These are phyloP conservation scores for Wickerhamomyces canadensis DNA, from an alignment of 805 yeast genomes.

Conservation along the genomic window DNA sequence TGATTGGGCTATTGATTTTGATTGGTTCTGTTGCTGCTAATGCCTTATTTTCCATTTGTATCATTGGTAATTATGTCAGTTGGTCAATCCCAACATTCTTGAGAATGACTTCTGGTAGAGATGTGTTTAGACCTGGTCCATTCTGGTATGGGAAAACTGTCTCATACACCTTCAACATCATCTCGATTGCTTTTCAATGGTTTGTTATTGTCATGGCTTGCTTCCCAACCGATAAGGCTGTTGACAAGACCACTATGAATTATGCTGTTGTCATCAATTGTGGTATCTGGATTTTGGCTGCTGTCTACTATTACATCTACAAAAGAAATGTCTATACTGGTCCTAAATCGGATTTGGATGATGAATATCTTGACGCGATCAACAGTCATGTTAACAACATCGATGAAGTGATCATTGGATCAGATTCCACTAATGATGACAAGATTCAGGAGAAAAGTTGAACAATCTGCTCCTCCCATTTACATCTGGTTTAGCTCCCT, in stretches of 20 bases:
- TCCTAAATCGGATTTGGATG: slow-evolving; percentile 37
- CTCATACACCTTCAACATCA: slow-evolving; percentile 41
- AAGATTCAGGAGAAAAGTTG: too few species aligned
- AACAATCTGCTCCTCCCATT: too few species aligned
- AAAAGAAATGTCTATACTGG: slow-evolving; percentile 55
- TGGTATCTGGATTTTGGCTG: slow-evolving; percentile 55
- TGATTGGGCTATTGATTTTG: slow-evolving; percentile 36
- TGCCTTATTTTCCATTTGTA: slow-evolving; percentile 38
- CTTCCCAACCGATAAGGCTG: slow-evolving; percentile 47
- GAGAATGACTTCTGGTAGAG: slow-evolving; percentile 40
- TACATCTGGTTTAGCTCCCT: too few species aligned
- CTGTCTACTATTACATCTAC: slow-evolving; percentile 44
- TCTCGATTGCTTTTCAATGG: slow-evolving; percentile 42
- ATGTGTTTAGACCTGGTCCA: slow-evolving; percentile 59
- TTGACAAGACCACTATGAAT: slow-evolving; percentile 50
- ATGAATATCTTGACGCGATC: slow-evolving; percentile 28
- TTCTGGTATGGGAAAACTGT: slow-evolving; percentile 51
- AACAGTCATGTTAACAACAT: neutral
- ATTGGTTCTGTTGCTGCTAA: slow-evolving; percentile 38
- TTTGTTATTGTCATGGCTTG: slow-evolving; percentile 52
- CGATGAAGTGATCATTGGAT: too few species aligned
- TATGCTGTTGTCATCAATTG: slow-evolving; percentile 64
- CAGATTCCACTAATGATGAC: too few species aligned
- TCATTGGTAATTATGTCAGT: slow-evolving; percentile 39
- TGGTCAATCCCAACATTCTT: slow-evolving; percentile 36